A percentile compares a stretch with the other conserved stretches of the same genome.
phyloP scores from a whole-genome alignment of 2,329 filamentous ascomycete species.

The Pseudogymnoascus sp. region DNA sequence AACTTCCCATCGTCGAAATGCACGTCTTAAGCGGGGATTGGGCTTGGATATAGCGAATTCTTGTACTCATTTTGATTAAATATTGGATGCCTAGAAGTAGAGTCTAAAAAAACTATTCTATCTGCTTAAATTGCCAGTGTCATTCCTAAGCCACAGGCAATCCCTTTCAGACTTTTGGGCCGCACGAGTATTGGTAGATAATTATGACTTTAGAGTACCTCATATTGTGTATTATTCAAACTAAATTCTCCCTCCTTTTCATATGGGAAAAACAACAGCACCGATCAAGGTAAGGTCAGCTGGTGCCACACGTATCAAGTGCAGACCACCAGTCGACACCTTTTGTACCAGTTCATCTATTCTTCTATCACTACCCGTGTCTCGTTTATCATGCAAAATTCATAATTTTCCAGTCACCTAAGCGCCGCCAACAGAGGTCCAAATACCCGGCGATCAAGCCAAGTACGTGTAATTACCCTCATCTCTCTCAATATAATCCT shows the following conservation, averaged over 20 bases:
- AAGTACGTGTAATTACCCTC: conserved; percentile 65
- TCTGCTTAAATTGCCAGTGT: neutral
- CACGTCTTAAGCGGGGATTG: conserved; percentile 13
- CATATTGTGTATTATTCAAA: neutral
- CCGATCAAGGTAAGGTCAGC: neutral
- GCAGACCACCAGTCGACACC: neutral
- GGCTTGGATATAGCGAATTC: neutral
- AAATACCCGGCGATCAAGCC: conserved; percentile 38
- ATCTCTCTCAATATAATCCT: conserved; percentile 83
- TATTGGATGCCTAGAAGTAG: neutral
- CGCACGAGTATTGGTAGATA: neutral
- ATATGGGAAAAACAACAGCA: neutral
- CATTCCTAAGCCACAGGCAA: too few species aligned
- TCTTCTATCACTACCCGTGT: neutral
- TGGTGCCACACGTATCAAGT: neutral
- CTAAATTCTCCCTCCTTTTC: neutral
- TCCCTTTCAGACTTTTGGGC: neutral
- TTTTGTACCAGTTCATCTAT: neutral
- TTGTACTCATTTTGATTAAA: neutral
- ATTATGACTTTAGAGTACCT: neutral
- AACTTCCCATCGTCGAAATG: conserved; percentile 28
- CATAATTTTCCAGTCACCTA: neutral
- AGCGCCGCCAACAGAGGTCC: neutral
- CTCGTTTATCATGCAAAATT: neutral
- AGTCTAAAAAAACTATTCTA: neutral